These are phyloP conservation scores for Vigna hirtella DNA, from an alignment of 306 rosid species.

Conservation along the genomic window DNA sequence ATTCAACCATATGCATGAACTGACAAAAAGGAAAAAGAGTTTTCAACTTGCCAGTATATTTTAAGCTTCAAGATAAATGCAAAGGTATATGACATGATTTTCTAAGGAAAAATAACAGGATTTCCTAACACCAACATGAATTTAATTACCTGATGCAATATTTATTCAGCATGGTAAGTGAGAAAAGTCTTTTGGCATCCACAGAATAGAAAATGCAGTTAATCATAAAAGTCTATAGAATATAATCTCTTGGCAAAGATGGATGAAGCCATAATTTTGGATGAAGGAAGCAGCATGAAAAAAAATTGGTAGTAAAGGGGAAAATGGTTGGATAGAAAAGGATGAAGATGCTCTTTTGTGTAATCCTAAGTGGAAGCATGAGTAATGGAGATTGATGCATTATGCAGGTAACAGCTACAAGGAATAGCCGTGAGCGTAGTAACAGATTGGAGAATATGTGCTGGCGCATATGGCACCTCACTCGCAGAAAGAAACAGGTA, in stretches of 20 bases:
- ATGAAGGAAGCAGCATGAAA: too few relatives aligned
- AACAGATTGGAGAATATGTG: conserved; percentile 83
- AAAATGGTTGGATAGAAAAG: not conserved
- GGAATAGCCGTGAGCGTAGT: conserved; percentile 67
- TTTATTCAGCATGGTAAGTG: too few relatives aligned
- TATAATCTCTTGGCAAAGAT: not conserved
- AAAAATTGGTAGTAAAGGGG: not conserved
- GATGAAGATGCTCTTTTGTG: not conserved
- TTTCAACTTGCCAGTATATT: not conserved
- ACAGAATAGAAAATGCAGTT: too few relatives aligned
- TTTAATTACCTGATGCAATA: too few relatives aligned
- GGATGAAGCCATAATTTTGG: not conserved
- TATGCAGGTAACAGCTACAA: conserved; percentile 63
- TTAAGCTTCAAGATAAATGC: not conserved
- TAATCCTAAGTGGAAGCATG: not conserved
- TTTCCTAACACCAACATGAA: not conserved
- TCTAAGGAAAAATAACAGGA: not conserved
- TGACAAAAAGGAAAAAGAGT: not conserved
- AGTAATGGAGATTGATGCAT: not conserved
- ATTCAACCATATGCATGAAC: not conserved
- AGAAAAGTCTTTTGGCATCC: too few relatives aligned
- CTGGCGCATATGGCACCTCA: conserved; percentile 90
- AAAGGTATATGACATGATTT: not conserved
- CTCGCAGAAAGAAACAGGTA: conserved; percentile 80
- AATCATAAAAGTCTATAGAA: too few relatives aligned